Conservation (phyloP, 495 filamentous ascomycete genomes). For the Neurospora hispaniola region DNA sequence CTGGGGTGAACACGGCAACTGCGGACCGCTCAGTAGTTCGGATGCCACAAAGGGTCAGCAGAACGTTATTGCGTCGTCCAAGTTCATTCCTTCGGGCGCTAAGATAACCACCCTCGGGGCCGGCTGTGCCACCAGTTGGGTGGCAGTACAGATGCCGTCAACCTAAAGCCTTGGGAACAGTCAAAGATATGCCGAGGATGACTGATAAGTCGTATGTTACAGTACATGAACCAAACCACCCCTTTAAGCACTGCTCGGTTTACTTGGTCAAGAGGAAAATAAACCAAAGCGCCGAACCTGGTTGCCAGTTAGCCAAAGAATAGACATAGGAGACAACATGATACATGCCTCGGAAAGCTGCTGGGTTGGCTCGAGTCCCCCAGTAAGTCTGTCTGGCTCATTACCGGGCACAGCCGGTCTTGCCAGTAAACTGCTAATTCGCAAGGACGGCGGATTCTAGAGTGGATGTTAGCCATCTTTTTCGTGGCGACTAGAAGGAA, state of each 20-base stretch:
- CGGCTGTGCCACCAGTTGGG: constrained; percentile 85
- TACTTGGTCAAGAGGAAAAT: constrained; percentile 26
- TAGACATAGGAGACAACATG: background rate
- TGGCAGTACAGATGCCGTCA: constrained; percentile 33
- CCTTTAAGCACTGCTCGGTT: background rate
- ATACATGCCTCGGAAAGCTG: constrained; percentile 45
- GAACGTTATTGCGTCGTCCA: constrained; percentile 47
- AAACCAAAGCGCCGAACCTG: constrained; percentile 43
- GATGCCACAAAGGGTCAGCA: constrained; percentile 53
- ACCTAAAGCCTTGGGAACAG: background rate
- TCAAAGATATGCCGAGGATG: background rate
- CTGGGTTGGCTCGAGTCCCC: constrained; percentile 55
- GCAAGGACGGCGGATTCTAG: constrained; percentile 27
- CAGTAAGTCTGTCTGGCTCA: constrained; percentile 14
- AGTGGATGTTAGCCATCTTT: constrained; percentile 14
- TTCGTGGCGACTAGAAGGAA: background rate
- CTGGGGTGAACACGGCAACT: constrained; percentile 97
- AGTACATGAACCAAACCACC: background rate
- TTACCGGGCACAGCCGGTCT: constrained; percentile 21
- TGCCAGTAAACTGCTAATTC: constrained; percentile 24
- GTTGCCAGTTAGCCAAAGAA: constrained; percentile 9
- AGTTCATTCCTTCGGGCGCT: constrained; percentile 31
- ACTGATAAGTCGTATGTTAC: background rate
- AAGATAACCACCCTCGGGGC: constrained; percentile 53
- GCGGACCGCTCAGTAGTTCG: constrained; percentile 55